Evolutionary conservation across 106 monocot species (phyloP), one percentile per base, ranked within the genome.

Genomic region (Acorus gramineus): DNA sequence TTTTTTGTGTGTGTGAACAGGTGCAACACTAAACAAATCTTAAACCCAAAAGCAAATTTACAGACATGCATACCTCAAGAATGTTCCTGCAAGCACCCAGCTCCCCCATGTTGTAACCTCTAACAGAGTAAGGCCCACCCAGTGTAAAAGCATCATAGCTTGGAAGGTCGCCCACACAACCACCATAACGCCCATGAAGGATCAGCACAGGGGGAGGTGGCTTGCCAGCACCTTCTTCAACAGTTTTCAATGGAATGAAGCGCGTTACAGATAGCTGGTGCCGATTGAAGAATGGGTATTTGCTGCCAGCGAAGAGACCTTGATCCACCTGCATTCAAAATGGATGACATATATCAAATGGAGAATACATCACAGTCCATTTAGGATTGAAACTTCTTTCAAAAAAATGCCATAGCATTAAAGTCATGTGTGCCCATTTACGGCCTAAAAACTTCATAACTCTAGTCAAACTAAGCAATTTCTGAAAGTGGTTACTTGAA

Each of bases 61-160:
- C 28, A 28, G 28, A 28, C 28, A 47, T 43, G 50, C 56, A 78
- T 50, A 98, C 98, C 98, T 98, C 98, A 45, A 98, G 98, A 53
- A 92, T 79, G 52, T 81, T 92, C 53, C 98, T 59, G 65, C 81
- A 82, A 48, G 92, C 98, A 66, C 92, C 98, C 50, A 98, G 66
- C 67, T 98, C 98, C 2, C 92, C 98, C 85, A 88, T 98, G 77
- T 84, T 86, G 79, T 92, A 98, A 12, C 92, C 98, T 43, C 98
- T 76, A 2, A 98, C 92, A 4, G 98, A 98, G 53, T 98, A 98
- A 45, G 98, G 98, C 0, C 98, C 98, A 5, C 98, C 98, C 56
- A 98, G 85, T n/a, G 92, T 84, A 64, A 98, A 98, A 7, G 92
- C 92, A 76, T 98, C 98, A 66, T 98, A 98, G 73, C 83, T 81